phyloP scores from a whole-genome alignment of 768 basidiomycete genomes.

The Zangia roseola region DNA sequence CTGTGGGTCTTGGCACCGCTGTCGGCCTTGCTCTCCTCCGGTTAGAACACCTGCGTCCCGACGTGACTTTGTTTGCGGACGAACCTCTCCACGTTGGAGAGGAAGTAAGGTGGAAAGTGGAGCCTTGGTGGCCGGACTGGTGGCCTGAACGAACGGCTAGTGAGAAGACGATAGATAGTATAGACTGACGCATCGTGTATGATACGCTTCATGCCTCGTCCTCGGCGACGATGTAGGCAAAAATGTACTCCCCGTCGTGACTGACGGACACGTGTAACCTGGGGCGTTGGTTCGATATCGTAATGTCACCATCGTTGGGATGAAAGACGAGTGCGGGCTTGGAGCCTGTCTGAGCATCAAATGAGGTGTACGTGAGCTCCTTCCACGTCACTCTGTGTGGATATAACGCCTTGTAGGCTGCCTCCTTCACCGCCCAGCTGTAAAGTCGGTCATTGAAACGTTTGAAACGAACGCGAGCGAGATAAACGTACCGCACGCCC shows the following conservation, averaged over 20 bases:
- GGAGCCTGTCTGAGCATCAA: slow-evolving; percentile 33
- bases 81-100: slow-evolving; percentile 11
- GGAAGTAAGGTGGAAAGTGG: slow-evolving; percentile 39
- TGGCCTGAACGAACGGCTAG: slow-evolving; percentile 42
- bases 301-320: background rate
- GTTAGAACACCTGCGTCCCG: slow-evolving; percentile 58
- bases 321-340: slow-evolving; percentile 43
- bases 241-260: slow-evolving; percentile 79
- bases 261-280: slow-evolving; percentile 69
- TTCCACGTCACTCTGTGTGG: slow-evolving; percentile 74
- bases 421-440: slow-evolving; percentile 86
- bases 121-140: slow-evolving; percentile 69
- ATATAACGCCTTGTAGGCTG: slow-evolving; percentile 82
- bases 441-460: background rate
- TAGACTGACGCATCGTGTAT: slow-evolving; percentile 12
- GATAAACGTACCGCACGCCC: slow-evolving; percentile 59
- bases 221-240: slow-evolving; percentile 67
- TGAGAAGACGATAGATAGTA: slow-evolving; percentile 15
- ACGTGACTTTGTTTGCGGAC: slow-evolving; percentile 19
- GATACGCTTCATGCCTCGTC: background rate
- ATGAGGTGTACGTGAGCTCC: slow-evolving; percentile 53
- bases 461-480: background rate
- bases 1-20: slow-evolving; percentile 29
- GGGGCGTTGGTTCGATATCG: background rate
- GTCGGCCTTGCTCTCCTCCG: slow-evolving; percentile 80